Conservation (phyloP, 2,329 filamentous ascomycete species). For the Neopestalotiopsis rosae region DNA sequence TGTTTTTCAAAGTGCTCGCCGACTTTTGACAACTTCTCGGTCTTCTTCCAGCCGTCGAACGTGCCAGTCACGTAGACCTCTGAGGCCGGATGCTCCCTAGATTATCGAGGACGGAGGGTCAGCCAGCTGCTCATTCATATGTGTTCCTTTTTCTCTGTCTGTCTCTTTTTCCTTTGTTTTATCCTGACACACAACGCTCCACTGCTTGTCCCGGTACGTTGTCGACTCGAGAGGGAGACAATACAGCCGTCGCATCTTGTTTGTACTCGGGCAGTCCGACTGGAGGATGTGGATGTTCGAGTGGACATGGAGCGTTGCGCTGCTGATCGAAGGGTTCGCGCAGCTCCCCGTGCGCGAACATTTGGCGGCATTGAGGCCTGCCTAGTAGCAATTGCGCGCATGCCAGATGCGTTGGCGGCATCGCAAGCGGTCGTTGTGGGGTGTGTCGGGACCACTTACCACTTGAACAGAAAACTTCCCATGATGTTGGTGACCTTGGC, state of each 20-base stretch:
- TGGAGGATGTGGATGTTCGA: neutral
- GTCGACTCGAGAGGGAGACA: neutral
- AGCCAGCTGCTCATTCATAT: slow-evolving; percentile 6
- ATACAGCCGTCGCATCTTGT: neutral
- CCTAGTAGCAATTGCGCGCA: neutral
- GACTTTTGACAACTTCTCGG: slow-evolving; percentile 79
- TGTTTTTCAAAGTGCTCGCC: slow-evolving; percentile 79
- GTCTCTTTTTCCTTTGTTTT: neutral
- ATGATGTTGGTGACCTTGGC: slow-evolving; percentile 44
- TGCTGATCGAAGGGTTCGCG: neutral
- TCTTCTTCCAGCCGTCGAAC: slow-evolving; percentile 94
- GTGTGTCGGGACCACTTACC: slow-evolving; percentile 54
- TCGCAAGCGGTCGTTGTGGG: neutral
- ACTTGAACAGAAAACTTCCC: slow-evolving; percentile 74
- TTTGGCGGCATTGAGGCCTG: neutral
- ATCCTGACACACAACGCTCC: neutral
- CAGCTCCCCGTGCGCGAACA: neutral
- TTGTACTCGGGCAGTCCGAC: neutral
- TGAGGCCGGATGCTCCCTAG: slow-evolving; percentile 81
- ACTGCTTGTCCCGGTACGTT: neutral
- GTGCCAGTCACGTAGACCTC: slow-evolving; percentile 95
- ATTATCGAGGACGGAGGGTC: slow-evolving; percentile 24
- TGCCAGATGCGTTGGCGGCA: neutral
- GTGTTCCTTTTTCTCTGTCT: neutral
- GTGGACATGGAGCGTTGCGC: neutral